These are phyloP conservation scores for Xylaria sp. DNA, from an alignment of 2,329 filamentous ascomycete species.

Conservation along the genomic window DNA sequence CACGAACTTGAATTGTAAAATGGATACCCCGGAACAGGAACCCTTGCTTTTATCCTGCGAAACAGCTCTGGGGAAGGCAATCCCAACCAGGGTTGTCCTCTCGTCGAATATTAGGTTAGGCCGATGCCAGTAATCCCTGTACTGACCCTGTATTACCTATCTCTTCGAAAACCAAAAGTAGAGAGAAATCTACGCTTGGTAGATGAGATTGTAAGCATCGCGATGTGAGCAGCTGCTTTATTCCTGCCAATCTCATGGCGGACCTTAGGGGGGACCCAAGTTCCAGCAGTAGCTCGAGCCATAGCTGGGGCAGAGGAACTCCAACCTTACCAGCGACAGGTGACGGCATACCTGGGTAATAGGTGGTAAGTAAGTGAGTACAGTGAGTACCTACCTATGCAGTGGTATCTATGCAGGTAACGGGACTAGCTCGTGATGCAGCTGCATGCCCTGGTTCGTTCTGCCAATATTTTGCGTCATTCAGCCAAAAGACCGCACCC, in stretches of 20 bases:
- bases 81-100: background rate
- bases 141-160: background rate
- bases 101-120: background rate
- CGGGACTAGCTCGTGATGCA: slow-evolving; percentile 11
- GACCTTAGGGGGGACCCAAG: too few species aligned
- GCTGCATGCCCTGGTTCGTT: slow-evolving; percentile 5
- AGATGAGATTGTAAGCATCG: background rate
- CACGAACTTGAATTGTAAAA: slow-evolving; percentile 27
- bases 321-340: too few species aligned
- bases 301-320: too few species aligned
- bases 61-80: slow-evolving; percentile 1
- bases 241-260: too few species aligned
- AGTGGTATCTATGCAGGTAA: background rate
- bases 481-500: slow-evolving; percentile 29
- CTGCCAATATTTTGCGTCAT: slow-evolving; percentile 7
- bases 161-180: background rate
- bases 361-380: too few species aligned
- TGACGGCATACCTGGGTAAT: too few species aligned
- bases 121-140: background rate
- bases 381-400: background rate
- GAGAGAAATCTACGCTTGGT: background rate
- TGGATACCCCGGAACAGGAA: slow-evolving; percentile 32
- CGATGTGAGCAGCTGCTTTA: background rate
- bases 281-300: too few species aligned
- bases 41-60: slow-evolving; percentile 13